Conservation (phyloP, 345 rosid genomes). For the Excoecaria cochinchinensis region DNA sequence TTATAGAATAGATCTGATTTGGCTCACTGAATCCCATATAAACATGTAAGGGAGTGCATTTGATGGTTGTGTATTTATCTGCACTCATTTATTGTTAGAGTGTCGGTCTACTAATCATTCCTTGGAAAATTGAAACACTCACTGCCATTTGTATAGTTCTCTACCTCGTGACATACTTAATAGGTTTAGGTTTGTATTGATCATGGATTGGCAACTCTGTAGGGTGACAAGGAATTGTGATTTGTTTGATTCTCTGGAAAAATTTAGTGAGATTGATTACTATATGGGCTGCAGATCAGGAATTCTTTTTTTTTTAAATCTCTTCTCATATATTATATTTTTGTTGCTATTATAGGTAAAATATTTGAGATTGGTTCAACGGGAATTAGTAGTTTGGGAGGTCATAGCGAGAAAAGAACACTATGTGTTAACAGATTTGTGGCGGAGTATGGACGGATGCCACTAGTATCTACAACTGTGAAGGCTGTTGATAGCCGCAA, state of each 20-base stretch:
- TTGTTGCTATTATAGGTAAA: slow-evolving; percentile 50
- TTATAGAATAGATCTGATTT: neutral
- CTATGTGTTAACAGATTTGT: slow-evolving; percentile 75
- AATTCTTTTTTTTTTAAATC: neutral
- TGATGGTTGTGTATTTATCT: neutral
- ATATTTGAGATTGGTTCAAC: slow-evolving; percentile 93
- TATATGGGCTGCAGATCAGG: too few species aligned
- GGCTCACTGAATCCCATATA: neutral
- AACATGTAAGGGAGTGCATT: neutral
- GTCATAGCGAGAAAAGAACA: slow-evolving; percentile 74
- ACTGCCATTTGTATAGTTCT: neutral
- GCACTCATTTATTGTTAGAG: neutral
- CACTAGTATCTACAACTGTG: slow-evolving; percentile 62
- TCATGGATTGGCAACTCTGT: neutral
- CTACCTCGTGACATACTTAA: neutral
- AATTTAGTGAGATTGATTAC: too few species aligned
- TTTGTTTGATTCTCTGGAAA: neutral
- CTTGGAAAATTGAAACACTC: neutral
- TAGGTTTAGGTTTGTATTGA: too few species aligned
- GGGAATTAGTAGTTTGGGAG: slow-evolving; percentile 94
- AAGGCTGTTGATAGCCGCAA: slow-evolving; percentile 75
- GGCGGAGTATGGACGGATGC: slow-evolving; percentile 78
- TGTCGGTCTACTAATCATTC: neutral
- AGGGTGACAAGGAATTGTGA: neutral
- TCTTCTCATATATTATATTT: neutral